Evolutionary conservation across 169 alveolate species (phyloP).

Genomic region (Plasmodium blacklocki): DNA sequence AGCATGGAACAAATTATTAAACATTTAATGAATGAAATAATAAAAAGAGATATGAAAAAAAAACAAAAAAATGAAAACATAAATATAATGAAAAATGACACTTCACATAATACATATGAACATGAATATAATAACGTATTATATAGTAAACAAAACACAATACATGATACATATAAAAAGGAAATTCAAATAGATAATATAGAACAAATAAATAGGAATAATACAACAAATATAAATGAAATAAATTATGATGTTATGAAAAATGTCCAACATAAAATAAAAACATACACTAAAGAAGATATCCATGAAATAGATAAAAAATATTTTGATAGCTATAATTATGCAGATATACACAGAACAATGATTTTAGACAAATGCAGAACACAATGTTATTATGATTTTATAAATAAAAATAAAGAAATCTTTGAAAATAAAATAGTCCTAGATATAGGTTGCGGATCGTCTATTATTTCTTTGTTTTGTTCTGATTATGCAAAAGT

Average conservation of each 20-base stretch:
- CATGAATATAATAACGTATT: background rate
- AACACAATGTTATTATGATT: constrained; percentile 92
- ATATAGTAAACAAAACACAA: background rate
- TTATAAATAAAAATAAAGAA: constrained; percentile 84
- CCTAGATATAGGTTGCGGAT: constrained; percentile 97
- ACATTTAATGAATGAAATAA: constrained; percentile 58
- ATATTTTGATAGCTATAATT: constrained; percentile 93
- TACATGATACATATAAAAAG: background rate
- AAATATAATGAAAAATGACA: background rate
- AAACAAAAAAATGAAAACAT: background rate
- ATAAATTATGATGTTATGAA: background rate
- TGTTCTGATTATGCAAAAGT: constrained; percentile 89
- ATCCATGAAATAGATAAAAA: constrained; percentile 56
- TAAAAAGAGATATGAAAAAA: constrained; percentile 33
- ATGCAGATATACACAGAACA: constrained; percentile 92
- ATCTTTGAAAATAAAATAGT: constrained; percentile 93
- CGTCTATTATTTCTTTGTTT: constrained; percentile 96
- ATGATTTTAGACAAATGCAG: constrained; percentile 93
- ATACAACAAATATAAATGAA: background rate
- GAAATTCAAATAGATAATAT: background rate
- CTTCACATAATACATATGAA: background rate
- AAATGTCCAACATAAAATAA: background rate
- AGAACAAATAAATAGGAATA: background rate
- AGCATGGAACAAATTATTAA: constrained; percentile 73
- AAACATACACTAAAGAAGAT: background rate